Evolutionary conservation across 257 asterid species (phyloP), one percentile per base, ranked within the genome.

Genomic region (Sherardia arvensis): DNA sequence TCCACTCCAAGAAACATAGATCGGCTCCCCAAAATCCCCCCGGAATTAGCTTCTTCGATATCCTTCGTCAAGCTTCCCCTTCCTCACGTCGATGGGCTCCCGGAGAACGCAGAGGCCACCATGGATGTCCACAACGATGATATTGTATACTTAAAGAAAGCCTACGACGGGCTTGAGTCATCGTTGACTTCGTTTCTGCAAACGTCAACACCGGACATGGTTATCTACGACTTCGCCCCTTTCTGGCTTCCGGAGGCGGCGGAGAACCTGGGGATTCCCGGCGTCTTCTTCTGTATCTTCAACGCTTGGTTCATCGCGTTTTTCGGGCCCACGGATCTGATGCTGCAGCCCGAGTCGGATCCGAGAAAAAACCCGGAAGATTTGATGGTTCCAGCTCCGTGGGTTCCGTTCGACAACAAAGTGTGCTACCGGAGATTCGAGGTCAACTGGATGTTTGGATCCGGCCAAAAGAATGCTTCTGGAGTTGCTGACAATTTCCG

Each of bases 401-500:
- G 80, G 80, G 66, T 74, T 26, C 47, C 59, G 33, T 70, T 74
- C 22, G 72, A 67, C 10, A 74, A 77, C 29, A 71, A 65, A 22
- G 71, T 71, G 23, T 77, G 69, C 14, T 71, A 60, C 18, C 38
- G 66, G 26, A 36, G 67, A 2, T 71, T 21, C 23, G 83, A 78
- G 40, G 59, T 62, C 54, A 40, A 61, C 23, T 74, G 77, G 83
- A 12, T 69, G 0, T 7, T 57, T 7, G 53, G 30, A 1, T 11
- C 64, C 5, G 64, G 10, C 1, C 14, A 28, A 26, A 45, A 47
- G 10, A 72, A 63, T 20, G 62, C 12, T 8, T 76, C 84, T 4
- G 87, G 84, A 0, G 47, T 56, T 30, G 62, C 87, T 0, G 81
- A 77, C 63, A 3, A n/a, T 7, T 57, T 38, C 26, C 80, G 85